Evolutionary conservation across 352 stramenopile species (phyloP), one percentile per base, ranked within the genome.

Genomic region (Globisporangium parvum): DNA sequence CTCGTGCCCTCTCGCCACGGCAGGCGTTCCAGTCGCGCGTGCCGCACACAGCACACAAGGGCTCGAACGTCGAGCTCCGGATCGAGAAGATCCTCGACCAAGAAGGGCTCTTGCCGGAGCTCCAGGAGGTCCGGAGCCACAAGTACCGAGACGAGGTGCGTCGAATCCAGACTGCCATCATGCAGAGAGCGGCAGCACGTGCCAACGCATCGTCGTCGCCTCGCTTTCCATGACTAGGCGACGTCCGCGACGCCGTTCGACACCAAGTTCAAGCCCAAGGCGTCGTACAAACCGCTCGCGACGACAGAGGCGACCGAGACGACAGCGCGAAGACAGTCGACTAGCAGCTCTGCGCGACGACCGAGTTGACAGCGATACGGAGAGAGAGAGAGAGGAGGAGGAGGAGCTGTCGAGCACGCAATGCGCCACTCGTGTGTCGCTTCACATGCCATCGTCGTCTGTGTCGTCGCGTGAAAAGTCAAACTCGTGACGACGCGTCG

Each of bases 41-140:
- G 31, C 66, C 75, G n/a, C 75, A 89, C 61, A 85, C 77, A 18
- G 70, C 74, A n/a, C 66, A 69, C 49, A 89, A 87, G 55, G 84
- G 65, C 51, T 52, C 75, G 52, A 89, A 82, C 63, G 56, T 82
- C 6, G 70, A 65, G 37, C 71, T 89, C 18, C 73, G 75, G 2
- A 57, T 82, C 24, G 73, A 89, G 54, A 80, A 71, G 14, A 78
- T 85, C 51, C 61, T 80, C 24, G 71, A 89, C 42, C 76, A 90
- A 63, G 62, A 77, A 40, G 75, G 73, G 0, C 48, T 87, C 24
- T 60, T 90, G 44, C 73, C 74, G 6, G 67, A 77, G 35, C 69
- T 85, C 18, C 62, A 71, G 40, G 73, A 84, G 28, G 74, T 83
- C n/a, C 77, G 73, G 15, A 60, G 68, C 20, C 75, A 90, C 53